Evolutionary conservation across 208 protist species (phyloP).

Genomic region (Wallacemonas collosoma): DNA sequence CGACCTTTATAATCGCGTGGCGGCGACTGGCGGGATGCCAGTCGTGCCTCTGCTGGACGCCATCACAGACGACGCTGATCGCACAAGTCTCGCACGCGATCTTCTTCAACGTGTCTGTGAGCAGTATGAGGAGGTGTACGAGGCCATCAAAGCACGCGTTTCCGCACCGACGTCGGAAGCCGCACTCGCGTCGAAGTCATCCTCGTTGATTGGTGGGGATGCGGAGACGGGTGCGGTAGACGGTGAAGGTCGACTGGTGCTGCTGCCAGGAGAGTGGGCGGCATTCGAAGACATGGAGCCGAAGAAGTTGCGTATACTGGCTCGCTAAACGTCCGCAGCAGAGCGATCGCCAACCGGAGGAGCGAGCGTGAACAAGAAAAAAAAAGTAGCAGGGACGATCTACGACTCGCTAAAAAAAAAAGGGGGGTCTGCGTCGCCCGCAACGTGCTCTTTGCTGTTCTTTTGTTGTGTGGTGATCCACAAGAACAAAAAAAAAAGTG

Average conservation of each 20-base stretch:
- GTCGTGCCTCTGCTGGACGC: slow-evolving; percentile 52
- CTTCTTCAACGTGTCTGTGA: slow-evolving; percentile 30
- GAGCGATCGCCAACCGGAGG: too few species aligned
- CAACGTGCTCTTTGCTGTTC: too few species aligned
- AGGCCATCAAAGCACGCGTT: slow-evolving; percentile 25
- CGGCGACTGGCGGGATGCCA: slow-evolving; percentile 46
- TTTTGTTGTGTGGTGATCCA: too few species aligned
- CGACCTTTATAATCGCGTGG: slow-evolving; percentile 62
- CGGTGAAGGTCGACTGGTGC: not conserved
- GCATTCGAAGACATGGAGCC: slow-evolving; percentile 47
- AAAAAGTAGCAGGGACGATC: not conserved
- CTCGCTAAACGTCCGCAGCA: slow-evolving; percentile 9
- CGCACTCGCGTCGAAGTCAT: too few species aligned
- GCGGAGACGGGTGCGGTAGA: slow-evolving; percentile 20
- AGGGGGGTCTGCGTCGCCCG: too few species aligned
- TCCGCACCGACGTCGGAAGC: not conserved
- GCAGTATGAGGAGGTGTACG: slow-evolving; percentile 44
- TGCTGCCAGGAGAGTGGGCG: not conserved
- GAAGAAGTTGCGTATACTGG: slow-evolving; percentile 45
- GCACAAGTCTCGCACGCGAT: slow-evolving; percentile 32
- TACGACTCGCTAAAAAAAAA: too few species aligned
- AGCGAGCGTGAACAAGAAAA: not conserved
- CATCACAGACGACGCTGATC: slow-evolving; percentile 29
- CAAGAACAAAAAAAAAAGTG: not conserved
- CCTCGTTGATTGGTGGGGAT: too few species aligned